Evolutionary conservation across 306 rosid genomes (phyloP).

Genomic region (Cucumis melo): DNA sequence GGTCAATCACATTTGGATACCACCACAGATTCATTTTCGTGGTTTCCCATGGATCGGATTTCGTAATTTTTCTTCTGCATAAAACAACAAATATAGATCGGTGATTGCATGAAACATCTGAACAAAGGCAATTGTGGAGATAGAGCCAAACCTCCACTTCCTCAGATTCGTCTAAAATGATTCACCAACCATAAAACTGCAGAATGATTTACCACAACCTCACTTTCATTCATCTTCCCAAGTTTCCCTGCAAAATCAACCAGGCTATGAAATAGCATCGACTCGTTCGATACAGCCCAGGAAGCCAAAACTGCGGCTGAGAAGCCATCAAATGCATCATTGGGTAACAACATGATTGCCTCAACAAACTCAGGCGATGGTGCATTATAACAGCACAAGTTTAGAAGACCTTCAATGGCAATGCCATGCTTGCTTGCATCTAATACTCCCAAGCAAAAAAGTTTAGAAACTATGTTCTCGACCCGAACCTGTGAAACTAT

Average conservation of each 20-base stretch:
- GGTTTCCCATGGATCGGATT: no score
- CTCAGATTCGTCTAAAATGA: neutral
- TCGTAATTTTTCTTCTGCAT: no score
- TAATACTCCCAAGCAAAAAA: constrained; percentile 13
- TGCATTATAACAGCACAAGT: constrained; percentile 10
- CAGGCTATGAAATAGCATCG: constrained; percentile 15
- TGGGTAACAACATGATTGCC: constrained; percentile 21
- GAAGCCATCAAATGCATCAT: constrained; percentile 11
- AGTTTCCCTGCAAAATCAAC: constrained; percentile 14
- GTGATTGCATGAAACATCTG: no score
- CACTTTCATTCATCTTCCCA: constrained; percentile 6
- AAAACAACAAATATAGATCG: no score
- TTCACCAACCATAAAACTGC: constrained; percentile 18
- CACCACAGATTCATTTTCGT: no score
- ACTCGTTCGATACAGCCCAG: constrained; percentile 14
- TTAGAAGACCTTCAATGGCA: constrained; percentile 18
- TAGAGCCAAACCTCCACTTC: no score
- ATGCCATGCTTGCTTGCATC: constrained; percentile 11
- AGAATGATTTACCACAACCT: constrained; percentile 16
- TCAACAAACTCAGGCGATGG: constrained; percentile 25
- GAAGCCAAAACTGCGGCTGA: constrained; percentile 15
- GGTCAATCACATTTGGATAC: no score
- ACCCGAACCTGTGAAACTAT: constrained; percentile 10
- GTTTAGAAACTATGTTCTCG: constrained; percentile 12
- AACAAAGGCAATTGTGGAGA: no score